Percentiles rank a stretch among this genome's conserved stretches.
Evolutionary conservation across 805 yeast genomes (phyloP).

Genomic region (Dipodascus geniculatus): DNA sequence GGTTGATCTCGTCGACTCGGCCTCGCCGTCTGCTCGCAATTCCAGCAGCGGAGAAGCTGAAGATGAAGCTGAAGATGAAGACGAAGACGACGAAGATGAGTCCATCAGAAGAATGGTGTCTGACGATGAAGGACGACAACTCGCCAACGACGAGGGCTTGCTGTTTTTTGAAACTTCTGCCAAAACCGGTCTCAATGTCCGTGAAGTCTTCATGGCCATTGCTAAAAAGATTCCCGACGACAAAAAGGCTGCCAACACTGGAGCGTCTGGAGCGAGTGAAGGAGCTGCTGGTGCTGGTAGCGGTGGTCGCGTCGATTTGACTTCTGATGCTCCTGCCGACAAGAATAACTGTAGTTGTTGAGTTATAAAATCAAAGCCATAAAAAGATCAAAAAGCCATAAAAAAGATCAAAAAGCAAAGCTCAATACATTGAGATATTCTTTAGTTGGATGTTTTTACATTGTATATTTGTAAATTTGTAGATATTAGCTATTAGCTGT

Average conservation of each 20-base stretch:
- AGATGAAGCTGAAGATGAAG: constrained; percentile 19
- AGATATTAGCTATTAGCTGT: too few species aligned
- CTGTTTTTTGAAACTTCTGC: constrained; percentile 93
- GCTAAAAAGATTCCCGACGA: constrained; percentile 76
- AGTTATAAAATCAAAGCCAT: not conserved
- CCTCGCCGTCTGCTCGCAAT: too few species aligned
- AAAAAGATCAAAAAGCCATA: too few species aligned
- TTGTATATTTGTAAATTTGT: too few species aligned
- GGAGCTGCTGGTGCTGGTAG: not conserved
- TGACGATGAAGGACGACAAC: constrained; percentile 69
- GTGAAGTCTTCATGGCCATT: constrained; percentile 81
- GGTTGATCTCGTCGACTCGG: constrained; percentile 55
- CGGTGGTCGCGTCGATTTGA: not conserved
- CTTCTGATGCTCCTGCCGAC: not conserved
- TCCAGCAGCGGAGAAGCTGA: constrained; percentile 13
- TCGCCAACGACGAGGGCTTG: constrained; percentile 86
- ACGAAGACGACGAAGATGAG: constrained; percentile 14
- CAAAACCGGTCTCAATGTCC: constrained; percentile 77
- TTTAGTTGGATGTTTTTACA: too few species aligned
- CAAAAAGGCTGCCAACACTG: constrained; percentile 4
- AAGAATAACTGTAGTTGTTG: not conserved
- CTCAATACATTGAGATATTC: too few species aligned
- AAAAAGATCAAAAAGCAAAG: too few species aligned
- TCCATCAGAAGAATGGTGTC: constrained; percentile 54
- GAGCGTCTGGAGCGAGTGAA: not conserved